phyloP scores from a whole-genome alignment of 441 rosid species.

The Raphanus hybrid region DNA sequence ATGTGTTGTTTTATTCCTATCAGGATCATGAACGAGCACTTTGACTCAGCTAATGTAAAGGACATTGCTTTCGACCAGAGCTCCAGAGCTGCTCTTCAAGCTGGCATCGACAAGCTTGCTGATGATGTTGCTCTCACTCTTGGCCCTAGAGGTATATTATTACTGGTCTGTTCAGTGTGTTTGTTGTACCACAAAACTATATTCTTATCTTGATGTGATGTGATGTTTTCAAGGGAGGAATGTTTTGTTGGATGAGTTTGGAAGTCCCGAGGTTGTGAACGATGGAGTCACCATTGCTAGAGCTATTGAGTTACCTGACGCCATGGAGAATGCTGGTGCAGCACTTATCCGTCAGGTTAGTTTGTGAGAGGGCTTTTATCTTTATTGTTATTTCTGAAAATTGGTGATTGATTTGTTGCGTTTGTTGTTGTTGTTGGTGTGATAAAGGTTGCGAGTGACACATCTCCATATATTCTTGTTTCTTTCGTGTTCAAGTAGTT shows the following conservation, averaged over 20 bases:
- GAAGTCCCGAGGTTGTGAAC: constrained; percentile 93
- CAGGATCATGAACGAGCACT: constrained; percentile 98
- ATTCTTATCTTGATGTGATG: constrained; percentile 14
- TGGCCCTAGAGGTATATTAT: constrained; percentile 85
- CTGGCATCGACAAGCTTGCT: constrained; percentile 94
- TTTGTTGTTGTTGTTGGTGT: constrained; percentile 12
- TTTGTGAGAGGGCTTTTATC: not conserved
- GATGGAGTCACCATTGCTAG: constrained; percentile 97
- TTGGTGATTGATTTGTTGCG: not conserved
- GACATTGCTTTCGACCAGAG: constrained; percentile 89
- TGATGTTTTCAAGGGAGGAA: constrained; percentile 69
- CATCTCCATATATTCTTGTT: constrained; percentile 26
- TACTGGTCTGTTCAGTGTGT: not conserved
- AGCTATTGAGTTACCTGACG: constrained; percentile 86
- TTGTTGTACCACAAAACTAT: not conserved
- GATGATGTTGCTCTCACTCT: constrained; percentile 93
- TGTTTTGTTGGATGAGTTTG: constrained; percentile 93
- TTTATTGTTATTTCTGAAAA: not conserved
- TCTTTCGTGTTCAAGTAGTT: too few relatives aligned
- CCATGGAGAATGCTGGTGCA: constrained; percentile 99
- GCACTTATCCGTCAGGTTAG: constrained; percentile 96
- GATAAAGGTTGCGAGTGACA: constrained; percentile 91
- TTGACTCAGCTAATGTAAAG: constrained; percentile 92
- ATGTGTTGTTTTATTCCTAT: constrained; percentile 7
- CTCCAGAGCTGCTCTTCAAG: constrained; percentile 83